Evolutionary conservation across 345 rosid genomes (phyloP).

Genomic region (Microthlaspi erraticum): DNA sequence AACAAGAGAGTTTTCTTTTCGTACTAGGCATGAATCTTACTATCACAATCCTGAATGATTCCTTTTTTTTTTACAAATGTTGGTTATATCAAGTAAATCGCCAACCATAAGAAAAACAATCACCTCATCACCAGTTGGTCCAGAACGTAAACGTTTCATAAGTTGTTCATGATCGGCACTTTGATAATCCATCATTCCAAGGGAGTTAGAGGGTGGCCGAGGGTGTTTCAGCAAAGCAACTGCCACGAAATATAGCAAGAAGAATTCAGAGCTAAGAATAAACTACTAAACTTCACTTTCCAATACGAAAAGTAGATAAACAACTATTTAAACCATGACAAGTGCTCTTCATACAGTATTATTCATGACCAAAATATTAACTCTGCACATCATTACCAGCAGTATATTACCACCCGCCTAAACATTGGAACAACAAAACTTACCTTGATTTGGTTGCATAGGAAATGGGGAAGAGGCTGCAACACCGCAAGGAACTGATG

Average conservation of each 20-base stretch:
- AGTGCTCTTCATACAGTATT: neutral
- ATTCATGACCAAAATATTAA: neutral
- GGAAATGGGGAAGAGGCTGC: constrained; percentile 87
- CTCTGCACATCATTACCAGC: constrained; percentile 58
- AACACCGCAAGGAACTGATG: constrained; percentile 73
- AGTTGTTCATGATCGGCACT: constrained; percentile 78
- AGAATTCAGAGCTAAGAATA: neutral
- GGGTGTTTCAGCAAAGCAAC: constrained; percentile 73
- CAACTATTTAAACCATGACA: constrained; percentile 9
- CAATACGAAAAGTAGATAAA: neutral
- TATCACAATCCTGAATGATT: constrained; percentile 3
- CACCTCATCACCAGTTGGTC: constrained; percentile 55
- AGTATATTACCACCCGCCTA: constrained; percentile 62
- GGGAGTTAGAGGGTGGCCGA: constrained; percentile 69
- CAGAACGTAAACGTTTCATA: constrained; percentile 82
- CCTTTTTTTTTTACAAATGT: constrained; percentile 8
- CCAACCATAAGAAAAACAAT: constrained; percentile 7
- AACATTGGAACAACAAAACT: constrained; percentile 20
- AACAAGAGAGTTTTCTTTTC: neutral
- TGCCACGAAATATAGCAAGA: constrained; percentile 35
- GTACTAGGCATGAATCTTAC: neutral
- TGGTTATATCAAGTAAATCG: neutral
- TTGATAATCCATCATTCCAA: constrained; percentile 79
- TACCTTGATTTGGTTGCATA: constrained; percentile 45
- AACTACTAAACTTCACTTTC: neutral